Percentiles rank a stretch among this genome's conserved stretches.
Evolutionary conservation across 768 basidiomycete genomes (phyloP).

Genomic region (Leccinum imitatum): DNA sequence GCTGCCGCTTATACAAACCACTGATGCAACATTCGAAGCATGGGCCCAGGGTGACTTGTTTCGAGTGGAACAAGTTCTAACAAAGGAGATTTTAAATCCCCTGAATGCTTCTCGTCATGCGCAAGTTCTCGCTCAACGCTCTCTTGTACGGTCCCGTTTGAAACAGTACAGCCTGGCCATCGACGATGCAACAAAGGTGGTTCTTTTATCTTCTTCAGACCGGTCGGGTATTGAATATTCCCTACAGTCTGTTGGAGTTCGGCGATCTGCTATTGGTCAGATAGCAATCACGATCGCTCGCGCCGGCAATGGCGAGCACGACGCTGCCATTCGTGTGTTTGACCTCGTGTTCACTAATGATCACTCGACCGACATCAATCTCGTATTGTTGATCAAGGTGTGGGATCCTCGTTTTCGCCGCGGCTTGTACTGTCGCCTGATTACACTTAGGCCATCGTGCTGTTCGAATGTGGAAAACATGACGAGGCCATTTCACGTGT

Average conservation of each 20-base stretch:
- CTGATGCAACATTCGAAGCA: background rate
- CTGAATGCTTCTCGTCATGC: background rate
- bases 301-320: background rate
- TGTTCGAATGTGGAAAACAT: background rate
- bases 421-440: background rate
- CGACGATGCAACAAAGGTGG: background rate
- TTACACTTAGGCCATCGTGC: background rate
- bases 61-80: background rate
- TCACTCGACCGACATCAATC: background rate
- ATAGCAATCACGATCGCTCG: background rate
- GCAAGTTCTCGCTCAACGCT: background rate
- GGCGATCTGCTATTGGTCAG: background rate
- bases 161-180: background rate
- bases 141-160: background rate
- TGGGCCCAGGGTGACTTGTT: background rate
- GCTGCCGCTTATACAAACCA: background rate
- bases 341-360: background rate
- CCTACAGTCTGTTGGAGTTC: background rate
- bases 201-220: background rate
- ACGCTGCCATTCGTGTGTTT: background rate
- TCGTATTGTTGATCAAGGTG: background rate
- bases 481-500: background rate
- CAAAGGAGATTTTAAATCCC: background rate
- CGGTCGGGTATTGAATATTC: background rate
- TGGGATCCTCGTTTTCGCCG: background rate